Evolutionary conservation across 2,329 filamentous ascomycete genomes (phyloP).

Genomic region (Penicillium polonicum): DNA sequence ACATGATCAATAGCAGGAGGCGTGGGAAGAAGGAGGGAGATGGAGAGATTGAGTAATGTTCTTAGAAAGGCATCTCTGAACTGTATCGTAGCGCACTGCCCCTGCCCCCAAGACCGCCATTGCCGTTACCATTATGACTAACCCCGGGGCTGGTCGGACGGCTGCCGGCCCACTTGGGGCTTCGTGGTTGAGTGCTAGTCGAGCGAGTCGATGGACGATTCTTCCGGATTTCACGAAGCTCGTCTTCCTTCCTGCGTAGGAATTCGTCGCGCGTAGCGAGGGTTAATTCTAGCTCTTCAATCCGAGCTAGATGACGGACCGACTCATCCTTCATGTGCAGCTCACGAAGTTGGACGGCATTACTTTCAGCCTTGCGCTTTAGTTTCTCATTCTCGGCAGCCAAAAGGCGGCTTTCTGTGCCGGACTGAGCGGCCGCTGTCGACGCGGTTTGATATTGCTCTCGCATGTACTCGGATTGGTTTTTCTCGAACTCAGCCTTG

Average conservation of each 20-base stretch:
- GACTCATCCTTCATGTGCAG: conserved; percentile 38
- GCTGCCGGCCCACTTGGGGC: conserved; percentile 41
- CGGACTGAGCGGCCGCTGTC: conserved; percentile 43
- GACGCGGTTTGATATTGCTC: conserved; percentile 50
- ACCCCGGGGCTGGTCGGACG: conserved; percentile 44
- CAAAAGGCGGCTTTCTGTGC: conserved; percentile 39
- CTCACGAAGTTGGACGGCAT: conserved; percentile 40
- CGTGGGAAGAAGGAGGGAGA: background rate
- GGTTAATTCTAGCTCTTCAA: conserved; percentile 40
- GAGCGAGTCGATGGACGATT: conserved; percentile 45
- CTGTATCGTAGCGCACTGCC: conserved; percentile 42
- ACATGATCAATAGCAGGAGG: background rate
- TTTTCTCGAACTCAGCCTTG: conserved; percentile 42
- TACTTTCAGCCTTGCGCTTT: conserved; percentile 37
- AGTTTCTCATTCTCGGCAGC: conserved; percentile 39
- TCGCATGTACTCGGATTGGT: conserved; percentile 48
- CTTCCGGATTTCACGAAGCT: conserved; percentile 45
- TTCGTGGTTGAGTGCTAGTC: conserved; percentile 45
- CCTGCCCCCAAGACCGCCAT: conserved; percentile 32
- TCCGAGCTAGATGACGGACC: conserved; percentile 36
- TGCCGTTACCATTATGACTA: conserved; percentile 33
- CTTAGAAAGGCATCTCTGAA: conserved; percentile 35
- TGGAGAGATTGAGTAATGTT: background rate
- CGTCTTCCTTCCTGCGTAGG: conserved; percentile 45
- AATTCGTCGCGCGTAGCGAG: conserved; percentile 40